Conservation (phyloP, 1,284 basidiomycete species). For the Trichosporon sp. region DNA sequence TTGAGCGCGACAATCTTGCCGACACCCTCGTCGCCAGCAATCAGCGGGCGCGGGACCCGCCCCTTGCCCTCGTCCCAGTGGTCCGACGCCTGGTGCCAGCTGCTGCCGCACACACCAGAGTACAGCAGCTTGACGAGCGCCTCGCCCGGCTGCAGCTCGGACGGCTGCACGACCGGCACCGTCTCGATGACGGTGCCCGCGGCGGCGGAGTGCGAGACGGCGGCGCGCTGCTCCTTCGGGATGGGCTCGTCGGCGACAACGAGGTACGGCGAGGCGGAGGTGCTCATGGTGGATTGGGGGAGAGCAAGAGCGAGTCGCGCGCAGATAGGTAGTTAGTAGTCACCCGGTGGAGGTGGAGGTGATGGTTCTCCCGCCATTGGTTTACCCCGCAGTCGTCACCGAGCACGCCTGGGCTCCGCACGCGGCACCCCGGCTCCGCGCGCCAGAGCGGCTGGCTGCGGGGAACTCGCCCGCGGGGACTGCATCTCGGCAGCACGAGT, state of each 20-base stretch:
- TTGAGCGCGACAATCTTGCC: conserved; percentile 69
- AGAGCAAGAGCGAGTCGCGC: background rate
- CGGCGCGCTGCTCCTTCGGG: conserved; percentile 62
- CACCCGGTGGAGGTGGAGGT: no score
- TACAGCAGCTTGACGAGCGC: conserved; percentile 29
- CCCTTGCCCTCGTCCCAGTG: conserved; percentile 7
- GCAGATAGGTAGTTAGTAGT: no score
- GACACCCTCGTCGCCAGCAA: conserved; percentile 60
- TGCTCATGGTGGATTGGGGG: background rate
- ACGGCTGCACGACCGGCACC: conserved; percentile 2
- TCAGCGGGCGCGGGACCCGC: conserved; percentile 56
- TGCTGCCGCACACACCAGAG: conserved; percentile 54
- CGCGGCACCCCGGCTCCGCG: no score
- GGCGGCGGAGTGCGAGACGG: conserved; percentile 56
- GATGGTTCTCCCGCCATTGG: no score
- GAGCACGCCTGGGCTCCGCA: no score
- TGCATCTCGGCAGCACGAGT: no score
- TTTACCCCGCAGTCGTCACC: no score
- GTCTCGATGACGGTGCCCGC: conserved; percentile 42
- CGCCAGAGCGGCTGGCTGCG: no score
- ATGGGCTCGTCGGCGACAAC: conserved; percentile 41
- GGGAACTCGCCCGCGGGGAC: no score
- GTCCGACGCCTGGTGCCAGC: background rate
- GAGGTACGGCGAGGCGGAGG: background rate
- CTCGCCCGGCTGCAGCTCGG: conserved; percentile 1